Base-by-base conservation (phyloP, 257 asterid genomes). In the Lantana camara region DNA sequence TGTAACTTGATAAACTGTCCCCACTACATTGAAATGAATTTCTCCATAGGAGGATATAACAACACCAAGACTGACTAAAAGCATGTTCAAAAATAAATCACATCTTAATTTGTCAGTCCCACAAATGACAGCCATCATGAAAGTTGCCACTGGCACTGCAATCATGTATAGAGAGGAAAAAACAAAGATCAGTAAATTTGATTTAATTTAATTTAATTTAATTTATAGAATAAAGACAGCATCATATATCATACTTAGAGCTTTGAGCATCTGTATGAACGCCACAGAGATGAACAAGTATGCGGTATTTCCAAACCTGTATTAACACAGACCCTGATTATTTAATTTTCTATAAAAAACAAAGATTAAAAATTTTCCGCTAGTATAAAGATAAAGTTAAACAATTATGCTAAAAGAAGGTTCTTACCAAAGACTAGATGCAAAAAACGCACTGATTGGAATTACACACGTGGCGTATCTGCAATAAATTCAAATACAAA, bases 221-320 rank as follows among this genome's bases (percentile, higher is more conserved):
- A 27, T 2, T 27, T 27, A 27, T 2, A 27, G 32, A 27, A 27
- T 44, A 50, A 63, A 34, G 47, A 54, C 15, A 59, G 37, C 52
- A 55, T 10, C 37, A 61, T 56, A 48, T 13, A 48, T 62, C 96
- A 60, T 94, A 94, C 99, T 94, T 64, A 94, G 79, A 74, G 99
- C 96, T 88, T 94, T 94, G 66, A 94, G 99, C 99, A 94, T 90
- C 87, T 94, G 99, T 80, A 94, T 94, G 95, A 94, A 94, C 58
- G 99, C 99, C 60, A 94, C 99, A 15, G 99, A 94, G 49, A 94
- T 94, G 83, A 83, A 85, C 76, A 94, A 78, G 80, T 87, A 94
- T 41, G 99, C 99, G 1, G 99, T 94, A 73, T 94, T 94, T 64
- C 99, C 99, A 84, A 94, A 94, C 99, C 99, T 94, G 90, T 24